These are phyloP conservation scores for Plasmodium knowlesi DNA, from an alignment of 169 alveolate species.

Conservation along the genomic window DNA sequence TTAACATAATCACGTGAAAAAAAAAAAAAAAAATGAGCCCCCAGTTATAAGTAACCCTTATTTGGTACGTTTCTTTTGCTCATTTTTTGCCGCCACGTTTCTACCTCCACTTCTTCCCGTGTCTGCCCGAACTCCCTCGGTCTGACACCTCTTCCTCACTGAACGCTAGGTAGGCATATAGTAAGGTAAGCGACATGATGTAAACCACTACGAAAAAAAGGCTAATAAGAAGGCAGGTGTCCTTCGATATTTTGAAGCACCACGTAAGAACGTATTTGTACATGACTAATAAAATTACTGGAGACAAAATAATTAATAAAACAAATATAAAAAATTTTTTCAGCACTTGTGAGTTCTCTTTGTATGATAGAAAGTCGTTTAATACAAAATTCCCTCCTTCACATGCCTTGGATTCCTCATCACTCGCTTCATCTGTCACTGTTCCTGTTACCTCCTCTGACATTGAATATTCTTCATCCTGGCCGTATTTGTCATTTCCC, in stretches of 20 bases:
- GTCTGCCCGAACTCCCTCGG: background rate
- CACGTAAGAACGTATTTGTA: slow-evolving; percentile 18
- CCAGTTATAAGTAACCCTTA: too few relatives aligned
- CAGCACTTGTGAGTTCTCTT: slow-evolving; percentile 41
- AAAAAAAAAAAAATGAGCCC: too few relatives aligned
- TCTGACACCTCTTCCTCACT: background rate
- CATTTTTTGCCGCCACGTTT: background rate
- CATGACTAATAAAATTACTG: slow-evolving; percentile 27
- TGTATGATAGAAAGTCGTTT: slow-evolving; percentile 25
- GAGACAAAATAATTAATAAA: slow-evolving; percentile 55
- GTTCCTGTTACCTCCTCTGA: background rate
- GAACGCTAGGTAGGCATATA: slow-evolving; percentile 61
- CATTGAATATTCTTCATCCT: background rate
- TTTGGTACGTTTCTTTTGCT: background rate
- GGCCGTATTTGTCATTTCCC: background rate
- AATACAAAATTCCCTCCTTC: slow-evolving; percentile 13
- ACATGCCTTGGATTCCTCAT: background rate
- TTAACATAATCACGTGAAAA: background rate
- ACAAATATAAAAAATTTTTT: slow-evolving; percentile 47
- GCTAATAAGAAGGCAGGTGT: slow-evolving; percentile 32
- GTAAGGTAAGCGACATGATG: slow-evolving; percentile 20
- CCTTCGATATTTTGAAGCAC: slow-evolving; percentile 17
- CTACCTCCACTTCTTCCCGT: slow-evolving; percentile 9
- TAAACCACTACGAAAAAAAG: slow-evolving; percentile 14
- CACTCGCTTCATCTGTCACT: background rate